Evolutionary conservation across 331 rosid species (phyloP).

Genomic region (Quercus phellos): DNA sequence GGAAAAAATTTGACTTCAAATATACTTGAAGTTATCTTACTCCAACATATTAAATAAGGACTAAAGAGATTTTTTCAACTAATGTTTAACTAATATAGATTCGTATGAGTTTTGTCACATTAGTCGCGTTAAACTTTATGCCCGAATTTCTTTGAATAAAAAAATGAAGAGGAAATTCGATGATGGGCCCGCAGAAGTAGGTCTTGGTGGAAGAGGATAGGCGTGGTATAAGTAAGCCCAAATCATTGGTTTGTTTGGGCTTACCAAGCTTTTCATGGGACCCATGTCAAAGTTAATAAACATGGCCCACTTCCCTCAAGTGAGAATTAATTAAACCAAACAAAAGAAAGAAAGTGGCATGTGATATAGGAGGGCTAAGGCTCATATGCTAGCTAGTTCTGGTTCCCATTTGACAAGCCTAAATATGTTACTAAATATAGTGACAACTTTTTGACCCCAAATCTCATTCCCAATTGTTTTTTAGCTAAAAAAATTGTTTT

Average conservation of each 20-base stretch:
- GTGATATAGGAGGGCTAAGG: neutral
- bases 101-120: no score
- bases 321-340: neutral
- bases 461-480: neutral
- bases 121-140: no score
- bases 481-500: neutral
- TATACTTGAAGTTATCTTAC: accelerated
- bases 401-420: conserved; percentile 60
- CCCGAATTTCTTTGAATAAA: neutral
- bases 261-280: conserved; percentile 17
- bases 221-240: conserved; percentile 44
- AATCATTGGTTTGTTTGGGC: conserved; percentile 38
- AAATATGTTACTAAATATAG: conserved; percentile 32
- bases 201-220: conserved; percentile 14
- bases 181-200: conserved; percentile 26
- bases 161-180: neutral
- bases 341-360: neutral
- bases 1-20: no score
- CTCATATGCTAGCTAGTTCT: conserved; percentile 23
- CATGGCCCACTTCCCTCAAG: neutral
- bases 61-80: no score
- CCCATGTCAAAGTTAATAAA: conserved; percentile 18
- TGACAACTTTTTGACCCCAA: conserved; percentile 30
- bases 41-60: no score
- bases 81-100: no score